These are phyloP conservation scores for Pichia sp. DNA, from an alignment of 1,139 yeast genomes.

Conservation along the genomic window DNA sequence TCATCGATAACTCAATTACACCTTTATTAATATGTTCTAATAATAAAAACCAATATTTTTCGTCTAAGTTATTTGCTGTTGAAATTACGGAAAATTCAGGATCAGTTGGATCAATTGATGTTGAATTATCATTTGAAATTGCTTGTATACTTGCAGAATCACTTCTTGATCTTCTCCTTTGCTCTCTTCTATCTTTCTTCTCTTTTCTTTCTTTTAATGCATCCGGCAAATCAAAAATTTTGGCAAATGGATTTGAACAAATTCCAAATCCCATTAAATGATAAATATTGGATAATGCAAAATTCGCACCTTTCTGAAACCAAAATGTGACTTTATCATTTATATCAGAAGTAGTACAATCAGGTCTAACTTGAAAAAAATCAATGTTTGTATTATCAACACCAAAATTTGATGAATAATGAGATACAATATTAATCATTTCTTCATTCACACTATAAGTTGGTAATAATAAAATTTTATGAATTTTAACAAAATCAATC, in stretches of 20 bases:
- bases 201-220: slow-evolving; percentile 66
- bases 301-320: slow-evolving; percentile 68
- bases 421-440: slow-evolving; percentile 59
- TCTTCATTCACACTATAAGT: slow-evolving; percentile 42
- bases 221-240: slow-evolving; percentile 62
- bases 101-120: slow-evolving; percentile 14
- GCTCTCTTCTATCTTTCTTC: slow-evolving; percentile 60
- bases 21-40: slow-evolving; percentile 54
- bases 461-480: slow-evolving; percentile 48
- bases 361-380: slow-evolving; percentile 43
- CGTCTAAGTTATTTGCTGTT: slow-evolving; percentile 40
- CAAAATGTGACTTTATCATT: slow-evolving; percentile 58
- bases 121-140: neutral
- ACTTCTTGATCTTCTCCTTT: slow-evolving; percentile 32
- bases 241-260: slow-evolving; percentile 67
- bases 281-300: slow-evolving; percentile 68
- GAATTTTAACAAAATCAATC: slow-evolving; percentile 61
- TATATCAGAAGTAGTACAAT: slow-evolving; percentile 33
- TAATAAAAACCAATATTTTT: slow-evolving; percentile 53
- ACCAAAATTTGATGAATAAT: slow-evolving; percentile 68
- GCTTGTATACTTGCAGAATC: slow-evolving; percentile 14
- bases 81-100: slow-evolving; percentile 23
- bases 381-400: slow-evolving; percentile 60
- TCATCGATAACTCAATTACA: slow-evolving; percentile 58
- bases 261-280: slow-evolving; percentile 76